Base-by-base conservation (phyloP, 805 yeast genomes). In the Nakazawaea holstii region DNA sequence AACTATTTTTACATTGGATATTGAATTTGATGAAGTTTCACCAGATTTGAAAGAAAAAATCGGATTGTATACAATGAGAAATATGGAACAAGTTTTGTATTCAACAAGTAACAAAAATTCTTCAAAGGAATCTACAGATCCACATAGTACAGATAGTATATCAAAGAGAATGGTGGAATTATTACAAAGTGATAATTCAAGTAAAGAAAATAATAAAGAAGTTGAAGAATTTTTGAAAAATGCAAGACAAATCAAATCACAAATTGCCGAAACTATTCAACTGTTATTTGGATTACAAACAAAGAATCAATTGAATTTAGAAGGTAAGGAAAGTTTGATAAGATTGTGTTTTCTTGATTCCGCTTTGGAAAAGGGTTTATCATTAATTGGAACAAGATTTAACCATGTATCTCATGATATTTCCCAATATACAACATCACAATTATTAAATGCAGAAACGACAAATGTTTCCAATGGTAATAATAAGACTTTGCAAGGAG, bases 41-140 rank as follows among this genome's bases (percentile, higher is more conserved):
- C 77, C 75, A 45, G 69, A 74, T 43, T 73, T 84, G 53, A 80
- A 78, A 56, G 86, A 89, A 37, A 77, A 82, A 56, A 77, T 90
- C 49, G 94, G 95, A 1, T 73, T 87, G 39, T 82, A 85, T 55
- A 77, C 94, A 41, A 82, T 91, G 83, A 77, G 84, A 56, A 91
- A 91, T 62, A 83, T 90, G 84, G 89, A 84, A 55, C 61, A 67
- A 20, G 70, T 74, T 45, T 65, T 83, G 46, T 72, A 73, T 48
- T 43, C 33, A 65, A 67, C 38, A 54, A 65, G 26, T 30, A 45
- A n/a, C 13, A 8, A 50, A 41, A n/a, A 6, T 20, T 2, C 35
- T 49, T 8, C n/a, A n/a, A n/a, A 41, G 47, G 14, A 53, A 3
- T 39, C 52, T 13, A 37, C 26, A 8, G 47, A 39, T 10, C 27